Percentiles rank a stretch among this genome's conserved stretches.
Conservation (phyloP, 176 grass and related monocot genomes). For the Aegilops speltoides region DNA sequence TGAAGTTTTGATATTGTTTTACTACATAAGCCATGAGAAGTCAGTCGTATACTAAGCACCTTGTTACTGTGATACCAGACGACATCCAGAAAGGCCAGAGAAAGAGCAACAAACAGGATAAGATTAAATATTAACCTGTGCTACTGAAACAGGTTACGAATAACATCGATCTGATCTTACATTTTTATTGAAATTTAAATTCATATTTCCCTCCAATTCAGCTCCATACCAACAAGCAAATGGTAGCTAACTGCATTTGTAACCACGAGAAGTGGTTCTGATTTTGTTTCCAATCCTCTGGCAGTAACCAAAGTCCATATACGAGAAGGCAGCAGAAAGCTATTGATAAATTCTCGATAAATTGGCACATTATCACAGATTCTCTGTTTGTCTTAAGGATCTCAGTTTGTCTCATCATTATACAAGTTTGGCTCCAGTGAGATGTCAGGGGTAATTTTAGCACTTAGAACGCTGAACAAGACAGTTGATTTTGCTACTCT, state of each 20-base stretch:
- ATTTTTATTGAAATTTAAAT: conserved; percentile 17
- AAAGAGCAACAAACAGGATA: conserved; percentile 16
- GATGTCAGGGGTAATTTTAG: not conserved
- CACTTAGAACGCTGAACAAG: not conserved
- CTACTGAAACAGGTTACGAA: not conserved
- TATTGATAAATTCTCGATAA: conserved; percentile 16
- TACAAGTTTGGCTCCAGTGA: not conserved
- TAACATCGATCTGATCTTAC: not conserved
- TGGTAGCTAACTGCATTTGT: conserved; percentile 8
- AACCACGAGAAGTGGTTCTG: conserved; percentile 7
- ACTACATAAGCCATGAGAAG: too few relatives aligned
- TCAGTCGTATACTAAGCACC: not conserved
- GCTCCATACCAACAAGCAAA: not conserved
- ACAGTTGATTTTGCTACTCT: not conserved
- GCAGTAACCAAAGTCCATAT: not conserved
- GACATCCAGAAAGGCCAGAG: not conserved
- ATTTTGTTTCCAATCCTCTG: not conserved
- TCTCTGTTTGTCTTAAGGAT: not conserved
- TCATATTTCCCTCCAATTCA: not conserved
- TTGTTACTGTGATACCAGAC: not conserved
- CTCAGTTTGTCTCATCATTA: not conserved
- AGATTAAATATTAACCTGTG: not conserved
- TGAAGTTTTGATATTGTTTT: not conserved
- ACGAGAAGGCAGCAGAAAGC: not conserved
- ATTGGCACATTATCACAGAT: not conserved